These are phyloP conservation scores for Neobulgaria alba DNA, from an alignment of 2,329 filamentous ascomycete species.

Conservation along the genomic window DNA sequence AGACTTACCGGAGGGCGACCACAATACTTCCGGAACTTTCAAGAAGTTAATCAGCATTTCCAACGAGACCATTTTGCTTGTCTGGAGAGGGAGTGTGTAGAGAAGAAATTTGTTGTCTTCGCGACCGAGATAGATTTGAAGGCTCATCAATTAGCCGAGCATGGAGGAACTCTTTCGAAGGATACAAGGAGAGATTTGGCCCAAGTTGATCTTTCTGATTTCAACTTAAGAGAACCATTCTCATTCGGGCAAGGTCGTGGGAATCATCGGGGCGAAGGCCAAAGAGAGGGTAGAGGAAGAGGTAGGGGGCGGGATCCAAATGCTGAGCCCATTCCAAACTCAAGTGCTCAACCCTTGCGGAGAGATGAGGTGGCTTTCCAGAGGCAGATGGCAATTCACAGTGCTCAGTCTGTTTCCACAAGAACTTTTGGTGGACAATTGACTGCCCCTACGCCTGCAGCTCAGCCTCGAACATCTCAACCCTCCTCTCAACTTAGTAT, in stretches of 20 bases:
- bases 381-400: constrained; percentile 84
- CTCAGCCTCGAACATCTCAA: constrained; percentile 31
- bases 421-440: constrained; percentile 81
- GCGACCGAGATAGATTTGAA: constrained; percentile 91
- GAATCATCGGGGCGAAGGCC: constrained; percentile 32
- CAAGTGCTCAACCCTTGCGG: constrained; percentile 70
- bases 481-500: constrained; percentile 9
- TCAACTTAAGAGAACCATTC: constrained; percentile 71
- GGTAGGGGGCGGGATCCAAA: constrained; percentile 79
- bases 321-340: constrained; percentile 65
- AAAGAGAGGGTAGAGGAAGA: constrained; percentile 35
- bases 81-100: constrained; percentile 74
- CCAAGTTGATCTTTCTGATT: constrained; percentile 76
- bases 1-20: constrained; percentile 46
- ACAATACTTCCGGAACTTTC: constrained; percentile 87
- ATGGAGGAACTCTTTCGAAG: constrained; percentile 73
- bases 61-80: constrained; percentile 81
- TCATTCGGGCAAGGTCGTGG: constrained; percentile 43
- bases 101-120: constrained; percentile 98
- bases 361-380: constrained; percentile 89
- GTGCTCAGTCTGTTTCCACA: constrained; percentile 68
- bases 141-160: constrained; percentile 78
- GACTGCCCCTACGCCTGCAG: constrained; percentile 32
- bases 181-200: constrained; percentile 76
- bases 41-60: constrained; percentile 80